These are phyloP conservation scores for Begonia fuchsioides DNA, from an alignment of 306 rosid genomes.

Conservation along the genomic window DNA sequence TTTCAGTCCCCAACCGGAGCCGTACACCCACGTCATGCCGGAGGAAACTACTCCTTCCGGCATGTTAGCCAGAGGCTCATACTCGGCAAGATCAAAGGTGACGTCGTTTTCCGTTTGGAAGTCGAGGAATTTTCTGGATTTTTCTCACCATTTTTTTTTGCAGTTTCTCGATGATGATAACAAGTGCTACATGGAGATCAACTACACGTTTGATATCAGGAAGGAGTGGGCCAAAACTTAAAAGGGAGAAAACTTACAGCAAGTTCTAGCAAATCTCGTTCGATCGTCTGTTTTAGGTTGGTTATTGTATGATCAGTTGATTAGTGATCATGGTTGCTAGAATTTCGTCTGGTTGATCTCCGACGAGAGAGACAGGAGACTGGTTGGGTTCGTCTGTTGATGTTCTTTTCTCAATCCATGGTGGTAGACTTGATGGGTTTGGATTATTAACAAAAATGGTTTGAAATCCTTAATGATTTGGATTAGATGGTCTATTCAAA, in stretches of 20 bases:
- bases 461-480: no score
- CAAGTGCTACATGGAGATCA: constrained; percentile 34
- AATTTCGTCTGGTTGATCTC: no score
- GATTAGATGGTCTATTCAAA: no score
- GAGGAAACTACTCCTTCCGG: constrained; percentile 41
- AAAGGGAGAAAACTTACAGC: no score
- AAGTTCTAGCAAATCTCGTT: no score
- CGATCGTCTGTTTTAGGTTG: no score
- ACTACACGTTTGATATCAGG: constrained; percentile 23
- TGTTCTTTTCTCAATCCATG: background rate
- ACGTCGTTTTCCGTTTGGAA: background rate
- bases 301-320: no score
- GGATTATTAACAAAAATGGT: no score
- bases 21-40: constrained; percentile 34
- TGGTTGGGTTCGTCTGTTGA: background rate
- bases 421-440: background rate
- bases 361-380: constrained; percentile 8
- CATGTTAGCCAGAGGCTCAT: constrained; percentile 37
- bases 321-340: no score
- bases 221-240: constrained; percentile 20
- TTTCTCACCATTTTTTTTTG: background rate
- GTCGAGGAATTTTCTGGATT: no score
- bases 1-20: constrained; percentile 40
- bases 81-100: constrained; percentile 38
- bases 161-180: constrained; percentile 16